Percentiles rank a stretch among this genome's conserved stretches.
These are phyloP conservation scores for Tilletia walkeri DNA, from an alignment of 1,284 basidiomycete species.

Conservation along the genomic window DNA sequence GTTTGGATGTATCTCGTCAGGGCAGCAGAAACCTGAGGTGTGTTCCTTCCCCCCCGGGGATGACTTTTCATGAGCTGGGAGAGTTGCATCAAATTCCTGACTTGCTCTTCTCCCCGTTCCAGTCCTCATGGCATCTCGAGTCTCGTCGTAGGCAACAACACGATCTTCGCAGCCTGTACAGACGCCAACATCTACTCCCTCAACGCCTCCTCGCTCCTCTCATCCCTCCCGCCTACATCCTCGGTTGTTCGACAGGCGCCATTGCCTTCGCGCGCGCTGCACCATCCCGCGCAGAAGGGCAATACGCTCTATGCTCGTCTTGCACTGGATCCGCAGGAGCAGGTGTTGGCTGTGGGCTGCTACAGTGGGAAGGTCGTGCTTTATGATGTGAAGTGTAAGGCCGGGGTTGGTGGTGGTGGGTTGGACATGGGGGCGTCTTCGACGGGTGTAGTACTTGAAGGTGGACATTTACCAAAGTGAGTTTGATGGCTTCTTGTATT, in stretches of 20 bases:
- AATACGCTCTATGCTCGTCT: constrained; percentile 52
- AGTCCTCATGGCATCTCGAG: constrained; percentile 49
- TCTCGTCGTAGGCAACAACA: constrained; percentile 24
- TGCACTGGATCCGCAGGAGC: constrained; percentile 43
- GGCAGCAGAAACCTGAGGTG: constrained; percentile 2
- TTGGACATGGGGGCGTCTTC: neutral
- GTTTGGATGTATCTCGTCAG: neutral
- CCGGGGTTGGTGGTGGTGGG: constrained; percentile 5
- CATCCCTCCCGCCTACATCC: constrained; percentile 17
- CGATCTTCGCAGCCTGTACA: constrained; percentile 37
- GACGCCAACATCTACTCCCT: constrained; percentile 46
- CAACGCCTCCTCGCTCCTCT: constrained; percentile 17
- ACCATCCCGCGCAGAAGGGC: constrained; percentile 39
- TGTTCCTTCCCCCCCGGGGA: neutral
- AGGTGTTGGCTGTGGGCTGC: constrained; percentile 49
- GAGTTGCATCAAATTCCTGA: neutral
- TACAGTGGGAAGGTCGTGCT: constrained; percentile 45
- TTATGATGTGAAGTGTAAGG: constrained; percentile 35
- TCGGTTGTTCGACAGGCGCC: constrained; percentile 22
- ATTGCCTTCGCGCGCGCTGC: constrained; percentile 25
- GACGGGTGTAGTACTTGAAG: neutral
- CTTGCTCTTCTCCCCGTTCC: neutral
- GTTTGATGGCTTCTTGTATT: neutral
- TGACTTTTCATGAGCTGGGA: too few relatives aligned
- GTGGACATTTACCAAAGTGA: constrained; percentile 10